Evolutionary conservation across 2,329 filamentous ascomycete species (phyloP), one percentile per base, ranked within the genome.

Genomic region (Amauroascus niger): DNA sequence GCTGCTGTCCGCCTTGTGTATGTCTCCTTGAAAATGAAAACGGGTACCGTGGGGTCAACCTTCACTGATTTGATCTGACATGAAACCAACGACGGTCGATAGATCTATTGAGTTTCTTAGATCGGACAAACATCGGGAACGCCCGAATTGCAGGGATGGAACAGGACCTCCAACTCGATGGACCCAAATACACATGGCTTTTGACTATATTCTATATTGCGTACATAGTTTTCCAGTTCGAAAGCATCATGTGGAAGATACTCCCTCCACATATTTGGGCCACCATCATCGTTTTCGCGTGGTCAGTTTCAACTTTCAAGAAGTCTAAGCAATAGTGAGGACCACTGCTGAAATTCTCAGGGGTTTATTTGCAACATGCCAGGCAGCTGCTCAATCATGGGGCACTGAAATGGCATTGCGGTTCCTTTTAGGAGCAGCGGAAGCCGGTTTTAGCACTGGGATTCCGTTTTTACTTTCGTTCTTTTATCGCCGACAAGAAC

Each of bases 401-500:
- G 61, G 65, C 9, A 73, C 72, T 1, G 64, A 75, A 58, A 77
- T 77, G 74, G 69, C 71, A 6, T 69, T 75, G 18, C 69, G 76
- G 1, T 76, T 76, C 58, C 64, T 78, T 22, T 67, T 78, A 20
- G 75, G 74, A 18, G 61, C 65, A 2, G 65, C 70, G 13, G 76
- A 79, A 61, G 72, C 75, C 58, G 70, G 67, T 0, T 74, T 72
- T 56, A 75, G 68, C 0, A 69, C 70, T 1, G 69, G 69, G 30
- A 69, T 77, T 11, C 75, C 76, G 0, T 78, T 75, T 43, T 61
- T 79, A 13, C 64, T 80, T 0, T 77, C 74, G 0, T 80, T 80
- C 64, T 81, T 82, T 68, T 84, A 83, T 61, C 72, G 78, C 6
- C 70, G 80, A 13, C 70, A 78, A 33, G 77, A 79, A 59, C 66